Conservation (phyloP, 176 grass and related monocot species). For the Alloteropsis semialata region DNA sequence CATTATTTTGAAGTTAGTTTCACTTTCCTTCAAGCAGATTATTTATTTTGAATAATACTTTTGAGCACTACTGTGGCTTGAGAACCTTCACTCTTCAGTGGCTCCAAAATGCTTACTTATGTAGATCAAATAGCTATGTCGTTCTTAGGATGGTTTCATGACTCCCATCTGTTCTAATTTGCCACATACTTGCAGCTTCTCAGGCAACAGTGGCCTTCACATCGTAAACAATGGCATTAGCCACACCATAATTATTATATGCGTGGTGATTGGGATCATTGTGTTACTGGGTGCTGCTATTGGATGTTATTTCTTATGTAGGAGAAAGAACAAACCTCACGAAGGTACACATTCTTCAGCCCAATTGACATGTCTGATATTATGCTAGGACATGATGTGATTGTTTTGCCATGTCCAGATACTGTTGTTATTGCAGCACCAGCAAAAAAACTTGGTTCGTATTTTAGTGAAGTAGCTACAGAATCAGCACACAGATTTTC, state of each 20-base stretch:
- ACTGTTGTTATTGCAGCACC: constrained; percentile 39
- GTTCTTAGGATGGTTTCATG: neutral
- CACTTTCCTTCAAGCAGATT: constrained; percentile 20
- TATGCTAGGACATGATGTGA: constrained; percentile 27
- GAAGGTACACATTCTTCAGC: constrained; percentile 47
- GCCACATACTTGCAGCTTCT: constrained; percentile 48
- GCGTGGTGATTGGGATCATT: constrained; percentile 46
- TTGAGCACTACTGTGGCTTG: constrained; percentile 1
- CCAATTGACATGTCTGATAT: constrained; percentile 18
- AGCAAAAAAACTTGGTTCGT: constrained; percentile 72
- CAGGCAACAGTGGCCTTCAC: constrained; percentile 64
- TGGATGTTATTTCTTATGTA: constrained; percentile 54
- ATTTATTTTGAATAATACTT: constrained; percentile 15
- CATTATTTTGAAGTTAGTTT: constrained; percentile 79
- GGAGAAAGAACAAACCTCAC: constrained; percentile 51
- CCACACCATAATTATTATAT: constrained; percentile 46
- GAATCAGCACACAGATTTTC: constrained; percentile 81
- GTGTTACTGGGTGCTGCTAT: constrained; percentile 57
- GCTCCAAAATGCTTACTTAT: neutral
- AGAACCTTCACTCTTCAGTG: neutral
- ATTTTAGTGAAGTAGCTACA: constrained; percentile 80
- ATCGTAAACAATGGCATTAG: constrained; percentile 18
- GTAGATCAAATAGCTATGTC: neutral
- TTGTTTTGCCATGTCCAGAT: constrained; percentile 46
- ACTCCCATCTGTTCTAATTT: constrained; percentile 32